Conservation (phyloP, 495 filamentous ascomycete genomes). For the Massariosphaeria phaeospora region DNA sequence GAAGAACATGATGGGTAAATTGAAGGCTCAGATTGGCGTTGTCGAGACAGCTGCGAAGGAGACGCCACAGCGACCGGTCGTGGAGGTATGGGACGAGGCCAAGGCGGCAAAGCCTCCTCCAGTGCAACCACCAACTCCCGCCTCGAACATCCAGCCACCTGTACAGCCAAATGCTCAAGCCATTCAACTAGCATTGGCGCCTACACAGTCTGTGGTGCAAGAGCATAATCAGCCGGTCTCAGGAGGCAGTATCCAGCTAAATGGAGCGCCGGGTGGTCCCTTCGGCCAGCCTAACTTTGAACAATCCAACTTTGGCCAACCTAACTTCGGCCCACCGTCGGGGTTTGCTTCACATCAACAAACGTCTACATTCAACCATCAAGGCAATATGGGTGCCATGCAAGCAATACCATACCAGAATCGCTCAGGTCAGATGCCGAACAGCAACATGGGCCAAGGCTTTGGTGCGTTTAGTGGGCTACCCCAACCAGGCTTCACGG, state of each 20-base stretch:
- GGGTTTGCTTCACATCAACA: too few species aligned
- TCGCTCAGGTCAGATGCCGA: background rate
- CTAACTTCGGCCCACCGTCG: constrained; percentile 5
- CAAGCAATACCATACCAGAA: constrained; percentile 7
- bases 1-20: constrained; percentile 60
- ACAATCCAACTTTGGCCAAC: background rate
- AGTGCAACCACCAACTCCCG: background rate
- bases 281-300: background rate
- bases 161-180: background rate
- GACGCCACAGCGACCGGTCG: constrained; percentile 75
- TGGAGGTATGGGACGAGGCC: constrained; percentile 77
- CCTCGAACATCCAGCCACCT: background rate
- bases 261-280: background rate
- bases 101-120: constrained; percentile 50
- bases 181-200: background rate
- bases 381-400: background rate
- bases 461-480: constrained; percentile 5
- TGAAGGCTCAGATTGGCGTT: constrained; percentile 67
- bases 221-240: background rate
- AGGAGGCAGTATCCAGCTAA: too few species aligned
- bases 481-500: constrained; percentile 22
- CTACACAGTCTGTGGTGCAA: background rate
- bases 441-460: background rate
- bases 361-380: background rate
- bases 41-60: constrained; percentile 74